Conservation (phyloP, 768 basidiomycete species). For the Leccinum variicolor region DNA sequence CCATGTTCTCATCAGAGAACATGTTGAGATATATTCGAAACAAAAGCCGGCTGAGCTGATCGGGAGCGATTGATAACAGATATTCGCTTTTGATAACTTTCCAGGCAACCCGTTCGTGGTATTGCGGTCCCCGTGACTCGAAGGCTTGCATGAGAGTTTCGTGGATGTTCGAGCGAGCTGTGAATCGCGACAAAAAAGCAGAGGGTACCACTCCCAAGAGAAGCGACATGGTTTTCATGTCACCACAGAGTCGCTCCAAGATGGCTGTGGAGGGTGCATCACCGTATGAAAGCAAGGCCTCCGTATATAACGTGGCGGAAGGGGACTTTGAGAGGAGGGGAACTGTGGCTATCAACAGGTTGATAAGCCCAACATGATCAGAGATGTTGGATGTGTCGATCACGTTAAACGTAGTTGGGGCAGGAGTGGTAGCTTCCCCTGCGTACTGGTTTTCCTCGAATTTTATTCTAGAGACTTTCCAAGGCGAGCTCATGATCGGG, state of each 20-base stretch:
- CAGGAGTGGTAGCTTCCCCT: conserved; percentile 7
- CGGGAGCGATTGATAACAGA: conserved; percentile 18
- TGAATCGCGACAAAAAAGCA: conserved; percentile 25
- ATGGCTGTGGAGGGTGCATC: conserved; percentile 11
- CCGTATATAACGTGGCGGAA: conserved; percentile 29
- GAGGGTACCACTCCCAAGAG: conserved; percentile 27
- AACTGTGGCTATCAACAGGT: conserved; percentile 19
- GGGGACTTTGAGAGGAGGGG: conserved; percentile 24
- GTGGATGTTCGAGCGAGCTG: conserved; percentile 26
- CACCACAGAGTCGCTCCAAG: conserved; percentile 25
- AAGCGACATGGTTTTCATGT: conserved; percentile 26
- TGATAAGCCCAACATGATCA: conserved; percentile 30
- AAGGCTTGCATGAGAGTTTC: conserved; percentile 15
- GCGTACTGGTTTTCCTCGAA: conserved; percentile 24
- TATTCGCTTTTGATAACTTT: conserved; percentile 11
- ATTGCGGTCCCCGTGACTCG: conserved; percentile 1
- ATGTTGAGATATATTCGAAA: conserved; percentile 27
- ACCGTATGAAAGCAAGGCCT: conserved; percentile 18
- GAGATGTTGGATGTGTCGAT: conserved; percentile 33
- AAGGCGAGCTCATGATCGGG: conserved; percentile 19
- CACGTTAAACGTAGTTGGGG: conserved; percentile 31
- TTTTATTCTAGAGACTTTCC: conserved; percentile 22
- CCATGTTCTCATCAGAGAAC: conserved; percentile 29
- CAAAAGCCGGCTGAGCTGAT: conserved; percentile 25
- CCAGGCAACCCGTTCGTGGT: conserved; percentile 27